phyloP scores from a whole-genome alignment of 2,329 filamentous ascomycete genomes.

The Nothophaeocryptopus gaeumannii region DNA sequence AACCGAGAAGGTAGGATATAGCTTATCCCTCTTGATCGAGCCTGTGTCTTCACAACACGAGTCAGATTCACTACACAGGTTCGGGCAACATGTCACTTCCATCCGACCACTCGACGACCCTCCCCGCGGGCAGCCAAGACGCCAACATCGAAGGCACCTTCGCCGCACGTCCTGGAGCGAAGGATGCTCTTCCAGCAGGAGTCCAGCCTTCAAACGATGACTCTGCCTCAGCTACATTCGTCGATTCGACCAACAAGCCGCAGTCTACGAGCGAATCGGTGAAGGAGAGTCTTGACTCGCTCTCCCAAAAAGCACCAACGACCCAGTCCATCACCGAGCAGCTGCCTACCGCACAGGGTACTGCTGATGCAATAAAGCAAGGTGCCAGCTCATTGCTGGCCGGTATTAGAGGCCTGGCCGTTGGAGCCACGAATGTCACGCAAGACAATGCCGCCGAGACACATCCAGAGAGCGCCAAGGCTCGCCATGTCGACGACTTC shows the following conservation, averaged over 20 bases:
- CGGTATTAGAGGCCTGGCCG: conserved; percentile 11
- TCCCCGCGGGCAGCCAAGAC: conserved; percentile 11
- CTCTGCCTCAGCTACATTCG: neutral
- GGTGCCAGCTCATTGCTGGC: conserved; percentile 10
- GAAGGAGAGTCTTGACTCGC: conserved; percentile 9
- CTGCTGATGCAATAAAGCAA: conserved; percentile 6
- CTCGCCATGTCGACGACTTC: conserved; percentile 9
- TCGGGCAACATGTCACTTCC: neutral
- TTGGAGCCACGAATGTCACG: conserved; percentile 1
- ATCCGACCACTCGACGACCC: neutral
- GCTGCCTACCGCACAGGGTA: conserved; percentile 11
- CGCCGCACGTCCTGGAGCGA: conserved; percentile 9
- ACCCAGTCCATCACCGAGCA: conserved; percentile 11
- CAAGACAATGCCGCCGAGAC: conserved; percentile 3
- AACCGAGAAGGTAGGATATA: too few relatives aligned
- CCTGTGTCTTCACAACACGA: too few relatives aligned
- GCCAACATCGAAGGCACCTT: conserved; percentile 5
- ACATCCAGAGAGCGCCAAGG: conserved; percentile 14
- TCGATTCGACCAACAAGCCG: neutral
- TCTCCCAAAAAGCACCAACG: conserved; percentile 4
- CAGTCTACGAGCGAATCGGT: conserved; percentile 6
- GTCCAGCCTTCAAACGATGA: neutral
- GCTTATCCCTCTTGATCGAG: too few relatives aligned
- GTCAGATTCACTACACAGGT: too few relatives aligned
- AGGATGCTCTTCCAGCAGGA: conserved; percentile 6